These are phyloP conservation scores for Agaricales sp. DNA, from an alignment of 1,284 basidiomycete species.

Conservation along the genomic window DNA sequence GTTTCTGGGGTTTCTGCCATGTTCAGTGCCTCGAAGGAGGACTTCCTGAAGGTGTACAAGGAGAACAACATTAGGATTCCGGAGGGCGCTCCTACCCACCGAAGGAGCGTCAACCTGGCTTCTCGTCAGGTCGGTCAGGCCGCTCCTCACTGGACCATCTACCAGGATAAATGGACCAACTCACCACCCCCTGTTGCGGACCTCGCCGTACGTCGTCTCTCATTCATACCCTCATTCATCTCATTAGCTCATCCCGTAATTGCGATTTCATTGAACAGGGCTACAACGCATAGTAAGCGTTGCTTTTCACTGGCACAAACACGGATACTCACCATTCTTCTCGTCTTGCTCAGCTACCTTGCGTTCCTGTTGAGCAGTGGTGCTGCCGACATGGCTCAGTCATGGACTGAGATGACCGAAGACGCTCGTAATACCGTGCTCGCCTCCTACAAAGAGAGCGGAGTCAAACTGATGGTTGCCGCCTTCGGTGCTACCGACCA, in stretches of 20 bases:
- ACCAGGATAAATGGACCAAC: not conserved
- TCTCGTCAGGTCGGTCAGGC: not conserved
- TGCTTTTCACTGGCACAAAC: too few species aligned
- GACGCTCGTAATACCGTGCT: too few species aligned
- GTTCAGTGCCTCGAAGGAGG: not conserved
- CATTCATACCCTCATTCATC: not conserved
- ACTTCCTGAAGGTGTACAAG: not conserved
- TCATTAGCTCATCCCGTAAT: not conserved
- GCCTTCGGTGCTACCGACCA: slow-evolving; percentile 40
- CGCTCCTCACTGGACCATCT: not conserved
- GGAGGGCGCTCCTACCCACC: not conserved
- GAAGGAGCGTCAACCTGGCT: not conserved
- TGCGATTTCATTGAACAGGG: too few species aligned
- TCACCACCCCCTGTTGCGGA: not conserved
- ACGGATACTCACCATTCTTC: too few species aligned
- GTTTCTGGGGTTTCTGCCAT: not conserved
- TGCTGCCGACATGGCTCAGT: too few species aligned
- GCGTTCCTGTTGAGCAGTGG: too few species aligned
- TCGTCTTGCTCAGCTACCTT: too few species aligned
- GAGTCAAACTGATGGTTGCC: slow-evolving; percentile 37
- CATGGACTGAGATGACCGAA: too few species aligned
- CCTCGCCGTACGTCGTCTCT: slow-evolving; percentile 3
- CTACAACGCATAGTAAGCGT: too few species aligned
- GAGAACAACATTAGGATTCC: not conserved
- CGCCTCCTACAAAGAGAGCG: slow-evolving; percentile 35